A percentile compares a stretch with the other conserved stretches of the same genome.
These are phyloP conservation scores for Acacia melanoxylon DNA, from an alignment of 306 rosid species.

Conservation along the genomic window DNA sequence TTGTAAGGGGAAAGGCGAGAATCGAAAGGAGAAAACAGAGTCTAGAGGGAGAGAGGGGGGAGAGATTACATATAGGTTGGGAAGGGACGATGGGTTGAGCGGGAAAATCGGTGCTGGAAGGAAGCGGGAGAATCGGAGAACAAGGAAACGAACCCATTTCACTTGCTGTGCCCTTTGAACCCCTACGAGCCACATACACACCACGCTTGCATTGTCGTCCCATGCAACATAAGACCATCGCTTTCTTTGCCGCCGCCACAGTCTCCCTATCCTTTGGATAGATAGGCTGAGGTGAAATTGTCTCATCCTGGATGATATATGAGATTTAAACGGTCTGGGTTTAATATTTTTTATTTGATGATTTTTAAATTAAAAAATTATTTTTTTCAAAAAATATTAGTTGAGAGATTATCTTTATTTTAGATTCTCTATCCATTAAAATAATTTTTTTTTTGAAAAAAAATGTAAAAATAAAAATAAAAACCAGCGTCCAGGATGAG, in stretches of 20 bases:
- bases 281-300: too few relatives aligned
- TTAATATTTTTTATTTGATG: too few relatives aligned
- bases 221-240: background rate
- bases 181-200: background rate
- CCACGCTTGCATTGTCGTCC: background rate
- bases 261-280: too few relatives aligned
- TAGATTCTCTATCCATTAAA: too few relatives aligned
- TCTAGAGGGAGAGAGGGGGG: constrained; percentile 23
- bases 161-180: background rate
- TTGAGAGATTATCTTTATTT: too few relatives aligned
- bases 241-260: background rate
- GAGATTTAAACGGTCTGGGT: too few relatives aligned
- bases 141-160: background rate
- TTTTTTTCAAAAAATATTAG: too few relatives aligned
- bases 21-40: constrained; percentile 35
- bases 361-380: too few relatives aligned
- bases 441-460: too few relatives aligned
- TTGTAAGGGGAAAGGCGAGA: constrained; percentile 6
- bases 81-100: constrained; percentile 53
- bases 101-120: constrained; percentile 50
- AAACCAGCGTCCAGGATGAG: too few relatives aligned
- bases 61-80: constrained; percentile 53
- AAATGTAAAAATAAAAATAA: too few relatives aligned
- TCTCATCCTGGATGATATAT: too few relatives aligned
- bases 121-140: constrained; percentile 57